These are phyloP conservation scores for Hypoxylon fuscum DNA, from an alignment of 495 filamentous ascomycete genomes.

Conservation along the genomic window DNA sequence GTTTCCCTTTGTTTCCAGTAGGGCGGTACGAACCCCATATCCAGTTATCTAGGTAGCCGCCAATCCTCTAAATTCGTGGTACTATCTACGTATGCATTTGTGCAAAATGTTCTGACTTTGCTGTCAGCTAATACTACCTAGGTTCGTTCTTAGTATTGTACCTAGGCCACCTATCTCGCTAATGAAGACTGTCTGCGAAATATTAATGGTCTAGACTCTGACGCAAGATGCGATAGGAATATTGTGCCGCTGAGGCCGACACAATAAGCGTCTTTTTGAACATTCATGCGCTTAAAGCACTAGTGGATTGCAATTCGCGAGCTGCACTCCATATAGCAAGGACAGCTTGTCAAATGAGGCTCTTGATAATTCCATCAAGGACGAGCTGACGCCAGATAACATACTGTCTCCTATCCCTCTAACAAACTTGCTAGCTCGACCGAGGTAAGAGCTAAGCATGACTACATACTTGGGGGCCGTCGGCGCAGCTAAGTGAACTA, in stretches of 20 bases:
- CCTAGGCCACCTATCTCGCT: constrained; percentile 2
- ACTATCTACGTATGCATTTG: constrained; percentile 1
- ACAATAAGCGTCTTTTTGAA: constrained; percentile 5
- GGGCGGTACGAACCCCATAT: constrained; percentile 19
- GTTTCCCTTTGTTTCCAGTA: constrained; percentile 24
- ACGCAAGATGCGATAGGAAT: constrained; percentile 7
- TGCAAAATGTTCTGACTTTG: no score
- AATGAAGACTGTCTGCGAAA: constrained; percentile 12
- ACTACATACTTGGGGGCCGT: constrained; percentile 11
- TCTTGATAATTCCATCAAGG: not conserved
- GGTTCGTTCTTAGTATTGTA: constrained; percentile 2
- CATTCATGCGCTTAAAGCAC: not conserved
- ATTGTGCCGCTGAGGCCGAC: not conserved
- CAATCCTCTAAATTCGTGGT: constrained; percentile 4
- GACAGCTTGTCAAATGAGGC: not conserved
- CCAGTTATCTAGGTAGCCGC: constrained; percentile 9
- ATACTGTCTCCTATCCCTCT: not conserved
- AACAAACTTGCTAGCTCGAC: not conserved
- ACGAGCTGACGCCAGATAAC: not conserved
- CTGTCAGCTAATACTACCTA: not conserved
- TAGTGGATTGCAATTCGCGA: not conserved
- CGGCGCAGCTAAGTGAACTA: constrained; percentile 17
- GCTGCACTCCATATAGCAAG: not conserved
- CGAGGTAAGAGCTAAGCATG: not conserved
- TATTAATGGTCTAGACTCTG: constrained; percentile 4